phyloP scores from a whole-genome alignment of 2,329 filamentous ascomycete species.

The Zymoseptoria passerinii region DNA sequence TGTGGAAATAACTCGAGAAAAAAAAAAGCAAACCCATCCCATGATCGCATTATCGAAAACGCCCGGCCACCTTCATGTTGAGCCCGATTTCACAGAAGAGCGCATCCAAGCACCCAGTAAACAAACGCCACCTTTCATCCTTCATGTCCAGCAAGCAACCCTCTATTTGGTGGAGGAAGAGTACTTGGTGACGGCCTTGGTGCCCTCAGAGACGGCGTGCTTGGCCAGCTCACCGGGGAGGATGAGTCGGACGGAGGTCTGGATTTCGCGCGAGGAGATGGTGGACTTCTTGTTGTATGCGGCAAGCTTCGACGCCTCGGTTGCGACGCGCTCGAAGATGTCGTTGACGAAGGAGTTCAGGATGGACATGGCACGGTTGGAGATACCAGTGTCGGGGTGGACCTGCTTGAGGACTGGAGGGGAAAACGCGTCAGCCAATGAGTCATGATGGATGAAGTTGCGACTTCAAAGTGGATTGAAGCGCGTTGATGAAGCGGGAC shows the following conservation, averaged over 20 bases:
- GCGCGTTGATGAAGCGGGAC: constrained; percentile 26
- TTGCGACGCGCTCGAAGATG: constrained; percentile 98
- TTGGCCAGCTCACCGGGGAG: constrained; percentile 97
- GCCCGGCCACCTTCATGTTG: constrained; percentile 39
- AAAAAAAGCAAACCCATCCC: constrained; percentile 35
- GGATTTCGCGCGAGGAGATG: constrained; percentile 98
- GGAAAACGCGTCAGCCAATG: constrained; percentile 32
- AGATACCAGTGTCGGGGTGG: constrained; percentile 99
- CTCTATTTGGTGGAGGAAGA: constrained; percentile 97
- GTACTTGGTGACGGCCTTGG: constrained; percentile 99
- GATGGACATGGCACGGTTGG: constrained; percentile 99
- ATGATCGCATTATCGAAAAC: constrained; percentile 46
- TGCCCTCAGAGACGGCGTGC: constrained; percentile 98
- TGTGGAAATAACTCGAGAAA: constrained; percentile 16
- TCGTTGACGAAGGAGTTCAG: constrained; percentile 99
- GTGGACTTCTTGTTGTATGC: constrained; percentile 99
- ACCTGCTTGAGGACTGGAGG: constrained; percentile 94
- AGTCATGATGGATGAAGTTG: constrained; percentile 12
- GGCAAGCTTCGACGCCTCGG: constrained; percentile 96
- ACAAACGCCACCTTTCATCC: constrained; percentile 38
- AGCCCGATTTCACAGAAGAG: constrained; percentile 1
- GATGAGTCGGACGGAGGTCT: constrained; percentile 97
- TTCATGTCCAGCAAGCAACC: constrained; percentile 23
- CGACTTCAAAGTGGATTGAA: constrained; percentile 12
- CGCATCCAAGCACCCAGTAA: constrained; percentile 15